These are phyloP conservation scores for Curvularia verruculosa DNA, from an alignment of 2,329 filamentous ascomycete genomes.

Conservation along the genomic window DNA sequence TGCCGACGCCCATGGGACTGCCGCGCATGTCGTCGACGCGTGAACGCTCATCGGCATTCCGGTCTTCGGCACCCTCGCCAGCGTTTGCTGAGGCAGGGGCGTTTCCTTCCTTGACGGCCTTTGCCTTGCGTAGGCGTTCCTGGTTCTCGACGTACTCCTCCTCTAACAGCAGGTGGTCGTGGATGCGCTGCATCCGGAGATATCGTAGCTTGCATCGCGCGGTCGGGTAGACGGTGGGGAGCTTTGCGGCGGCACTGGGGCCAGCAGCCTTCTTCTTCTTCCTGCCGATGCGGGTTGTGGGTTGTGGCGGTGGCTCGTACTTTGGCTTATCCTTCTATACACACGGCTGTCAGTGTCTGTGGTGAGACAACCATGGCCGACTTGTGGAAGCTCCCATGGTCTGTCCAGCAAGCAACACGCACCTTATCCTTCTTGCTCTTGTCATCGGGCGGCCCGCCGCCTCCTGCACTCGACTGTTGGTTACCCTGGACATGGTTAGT, in stretches of 20 bases:
- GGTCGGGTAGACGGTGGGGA: constrained; percentile 91
- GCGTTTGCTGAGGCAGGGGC: constrained; percentile 60
- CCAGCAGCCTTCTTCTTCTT: constrained; percentile 98
- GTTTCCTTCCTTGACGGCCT: constrained; percentile 64
- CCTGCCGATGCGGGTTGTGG: constrained; percentile 93
- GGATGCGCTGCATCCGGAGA: constrained; percentile 96
- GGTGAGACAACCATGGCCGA: constrained; percentile 10
- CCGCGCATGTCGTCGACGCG: constrained; percentile 98
- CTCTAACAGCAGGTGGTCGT: constrained; percentile 94
- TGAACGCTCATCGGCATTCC: constrained; percentile 91
- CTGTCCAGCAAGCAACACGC: constrained; percentile 10
- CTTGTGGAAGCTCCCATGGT: neutral
- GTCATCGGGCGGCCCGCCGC: constrained; percentile 69
- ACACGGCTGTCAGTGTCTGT: constrained; percentile 7
- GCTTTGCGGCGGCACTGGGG: constrained; percentile 91
- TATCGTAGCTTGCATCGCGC: constrained; percentile 97
- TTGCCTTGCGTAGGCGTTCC: constrained; percentile 91
- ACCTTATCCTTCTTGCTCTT: constrained; percentile 87
- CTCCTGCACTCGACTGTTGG: constrained; percentile 85
- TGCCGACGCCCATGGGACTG: constrained; percentile 97
- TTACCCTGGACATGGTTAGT: constrained; percentile 66
- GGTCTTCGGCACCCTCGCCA: constrained; percentile 78
- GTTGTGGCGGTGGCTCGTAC: constrained; percentile 97
- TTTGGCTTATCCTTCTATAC: constrained; percentile 94
- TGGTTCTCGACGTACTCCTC: constrained; percentile 99